Base-by-base conservation (phyloP, 2,329 filamentous ascomycete species). In the Aspergillus spinulosporus region DNA sequence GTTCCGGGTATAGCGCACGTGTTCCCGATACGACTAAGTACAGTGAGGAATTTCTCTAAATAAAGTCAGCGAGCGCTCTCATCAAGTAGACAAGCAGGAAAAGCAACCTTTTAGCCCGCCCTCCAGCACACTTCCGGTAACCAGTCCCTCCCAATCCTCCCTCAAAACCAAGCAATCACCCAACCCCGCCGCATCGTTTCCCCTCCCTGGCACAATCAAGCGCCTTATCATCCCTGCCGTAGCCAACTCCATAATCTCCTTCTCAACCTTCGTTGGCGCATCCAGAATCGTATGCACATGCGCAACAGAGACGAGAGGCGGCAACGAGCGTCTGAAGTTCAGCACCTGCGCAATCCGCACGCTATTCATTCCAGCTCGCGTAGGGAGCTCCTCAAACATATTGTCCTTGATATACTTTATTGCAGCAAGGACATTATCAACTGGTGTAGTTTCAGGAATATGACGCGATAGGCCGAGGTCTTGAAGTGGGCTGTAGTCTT, bases 311-410 rank as follows among this genome's bases (percentile, higher is more conserved):
- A 84, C 82, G 31, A 86, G 76, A 0, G 82, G 81, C 9, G 85
- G 84, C 45, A 87, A 66, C 42, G 73, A 76, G 49, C 71, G 75
- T 9, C 84, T 78, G 58, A 81, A 79, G 50, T 85, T 84, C 49
- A 87, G 69, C 2, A 85, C 78, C 59, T 85, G 79, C 3, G 83
- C 79, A 45, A 85, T 85, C 7, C 82, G 78, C 6, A 78, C 81
- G 58, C 82, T 84, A 65, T 83, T 84, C 84, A 88, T 86, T 3
- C 84, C 84, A 0, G 82, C 77, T 6, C 78, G 75, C 15, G 72
- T 72, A 0, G 85, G 84, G 14, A 87, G 72, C 8, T 79, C 72
- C 49, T 78, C 78, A 63, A 86, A 87, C 74, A 83, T 83, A 31
- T 72, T 74, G 11, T 71, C 70, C 21, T 75, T 77, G 34, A 84